phyloP scores from a whole-genome alignment of 148 eudicot genomes.

The Talinum fruticosum region DNA sequence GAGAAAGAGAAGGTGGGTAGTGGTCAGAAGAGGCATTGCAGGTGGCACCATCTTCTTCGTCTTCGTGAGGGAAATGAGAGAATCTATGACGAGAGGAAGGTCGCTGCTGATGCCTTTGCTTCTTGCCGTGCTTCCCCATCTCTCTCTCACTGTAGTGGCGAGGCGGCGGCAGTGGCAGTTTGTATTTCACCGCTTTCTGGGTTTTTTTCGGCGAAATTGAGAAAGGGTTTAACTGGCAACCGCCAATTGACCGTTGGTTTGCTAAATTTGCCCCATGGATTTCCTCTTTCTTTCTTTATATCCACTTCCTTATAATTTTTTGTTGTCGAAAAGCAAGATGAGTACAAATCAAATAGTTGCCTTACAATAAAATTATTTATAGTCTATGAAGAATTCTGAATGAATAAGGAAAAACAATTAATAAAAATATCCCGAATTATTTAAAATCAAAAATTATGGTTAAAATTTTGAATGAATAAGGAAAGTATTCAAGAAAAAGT shows the following conservation, averaged over 20 bases:
- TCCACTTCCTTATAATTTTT: neutral
- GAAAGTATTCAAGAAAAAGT: no score
- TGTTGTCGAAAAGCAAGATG: no score
- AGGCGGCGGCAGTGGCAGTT: neutral
- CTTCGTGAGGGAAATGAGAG: conserved; percentile 39
- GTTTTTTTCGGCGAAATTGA: conserved; percentile 8
- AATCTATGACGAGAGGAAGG: conserved; percentile 35
- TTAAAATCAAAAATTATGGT: no score
- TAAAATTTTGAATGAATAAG: no score
- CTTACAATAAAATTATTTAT: no score
- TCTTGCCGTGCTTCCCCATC: conserved; percentile 88
- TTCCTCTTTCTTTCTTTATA: neutral
- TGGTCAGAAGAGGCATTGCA: conserved; percentile 20
- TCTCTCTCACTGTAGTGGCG: neutral
- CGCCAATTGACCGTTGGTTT: neutral
- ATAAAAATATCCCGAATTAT: no score
- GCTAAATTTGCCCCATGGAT: neutral
- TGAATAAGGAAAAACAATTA: no score
- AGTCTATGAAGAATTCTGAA: no score
- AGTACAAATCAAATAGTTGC: no score
- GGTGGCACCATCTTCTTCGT: conserved; percentile 24
- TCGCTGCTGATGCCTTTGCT: conserved; percentile 47
- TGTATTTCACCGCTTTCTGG: neutral
- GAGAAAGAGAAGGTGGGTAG: conserved; percentile 31
- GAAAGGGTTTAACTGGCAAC: neutral